Base-by-base conservation (phyloP, 495 filamentous ascomycete genomes). In the Aspergillus cavernicola region DNA sequence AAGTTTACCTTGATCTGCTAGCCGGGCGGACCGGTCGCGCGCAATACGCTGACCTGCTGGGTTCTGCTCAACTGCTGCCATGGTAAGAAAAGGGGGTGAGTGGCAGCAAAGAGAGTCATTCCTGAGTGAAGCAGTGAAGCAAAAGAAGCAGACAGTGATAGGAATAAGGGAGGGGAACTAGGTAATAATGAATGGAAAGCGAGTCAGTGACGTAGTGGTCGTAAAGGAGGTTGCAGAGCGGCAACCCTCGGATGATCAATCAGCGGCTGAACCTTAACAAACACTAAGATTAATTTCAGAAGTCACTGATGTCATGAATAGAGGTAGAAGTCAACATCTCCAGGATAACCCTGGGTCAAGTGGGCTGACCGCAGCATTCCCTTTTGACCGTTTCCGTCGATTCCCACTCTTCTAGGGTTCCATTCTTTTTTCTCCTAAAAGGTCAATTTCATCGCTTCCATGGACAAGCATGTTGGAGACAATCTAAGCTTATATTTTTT, bases 1-100 rank as follows among this genome's bases (percentile, higher is more conserved):
- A 28, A 66, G 29, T 1, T 1, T 60, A 76, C 73, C 73, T 57
- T 76, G 71, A 53, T 74, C 71, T 33, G 71, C 67, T 57, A 73
- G 44, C 50, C 69, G 67, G 48, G 61, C 52, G 31, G 67, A 68
- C 52, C 63, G 60, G 40, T 60, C 59, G 46, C 57, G 60, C 50
- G 59, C 41, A 12, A 61, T 57, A 18, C 52, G 52, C 28, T 60
- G 46, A 40, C 41, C 43, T 28, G 52, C 20, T 29, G 50, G 54
- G n/a, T 41, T 56, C 35, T 60, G 58, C 49, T 64, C 58, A 43
- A 61, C 35, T 33, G 58, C 68, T 33, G 70, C 70, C 70, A 72
- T 73, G 43, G 52, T 68, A 50, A 43, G 48, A 56, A 42, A 52
- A 32, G 43, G 36, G 44, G 47, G 41, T 33, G 32, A 33, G 26